Conservation (phyloP, 495 filamentous ascomycete species). For the Aspergillus biplanus region DNA sequence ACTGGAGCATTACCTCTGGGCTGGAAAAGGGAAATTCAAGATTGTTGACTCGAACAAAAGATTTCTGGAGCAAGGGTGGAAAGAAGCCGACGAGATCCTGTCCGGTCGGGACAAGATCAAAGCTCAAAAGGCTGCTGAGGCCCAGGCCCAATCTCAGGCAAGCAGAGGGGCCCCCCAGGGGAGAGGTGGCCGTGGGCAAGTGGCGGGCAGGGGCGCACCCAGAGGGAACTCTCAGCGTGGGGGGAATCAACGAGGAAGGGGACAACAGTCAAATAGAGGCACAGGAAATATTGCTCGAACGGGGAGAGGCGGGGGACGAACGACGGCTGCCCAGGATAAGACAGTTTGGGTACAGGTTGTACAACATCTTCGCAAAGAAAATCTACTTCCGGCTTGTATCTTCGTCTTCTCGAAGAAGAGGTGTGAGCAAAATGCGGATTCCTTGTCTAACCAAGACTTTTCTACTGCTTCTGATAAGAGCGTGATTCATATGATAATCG, state of each 20-base stretch:
- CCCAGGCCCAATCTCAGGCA: slow-evolving; percentile 47
- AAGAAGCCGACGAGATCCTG: slow-evolving; percentile 83
- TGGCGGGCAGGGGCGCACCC: slow-evolving; percentile 38
- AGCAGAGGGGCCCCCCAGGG: slow-evolving; percentile 58
- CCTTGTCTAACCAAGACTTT: slow-evolving; percentile 91
- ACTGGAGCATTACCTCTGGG: slow-evolving; percentile 95
- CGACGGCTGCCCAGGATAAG: slow-evolving; percentile 87
- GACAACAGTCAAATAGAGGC: slow-evolving; percentile 59
- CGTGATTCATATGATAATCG: slow-evolving; percentile 93
- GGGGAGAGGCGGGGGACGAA: slow-evolving; percentile 80
- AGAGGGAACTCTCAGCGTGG: slow-evolving; percentile 45
- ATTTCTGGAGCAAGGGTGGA: slow-evolving; percentile 90
- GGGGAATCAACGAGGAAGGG: slow-evolving; percentile 60
- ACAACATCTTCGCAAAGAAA: slow-evolving; percentile 84
- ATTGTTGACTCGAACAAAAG: slow-evolving; percentile 92
- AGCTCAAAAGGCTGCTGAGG: slow-evolving; percentile 53
- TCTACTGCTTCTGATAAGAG: slow-evolving; percentile 93
- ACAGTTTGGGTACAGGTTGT: slow-evolving; percentile 97
- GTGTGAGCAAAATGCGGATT: slow-evolving; percentile 96
- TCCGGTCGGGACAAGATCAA: slow-evolving; percentile 82
- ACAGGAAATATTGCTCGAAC: slow-evolving; percentile 86
- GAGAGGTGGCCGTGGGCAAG: slow-evolving; percentile 47
- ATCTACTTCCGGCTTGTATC: slow-evolving; percentile 86
- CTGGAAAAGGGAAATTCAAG: slow-evolving; percentile 85
- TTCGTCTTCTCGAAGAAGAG: slow-evolving; percentile 99